Evolutionary conservation across 2,329 filamentous ascomycete genomes (phyloP), one percentile per base, ranked within the genome.

Genomic region (Penicillium sp.): DNA sequence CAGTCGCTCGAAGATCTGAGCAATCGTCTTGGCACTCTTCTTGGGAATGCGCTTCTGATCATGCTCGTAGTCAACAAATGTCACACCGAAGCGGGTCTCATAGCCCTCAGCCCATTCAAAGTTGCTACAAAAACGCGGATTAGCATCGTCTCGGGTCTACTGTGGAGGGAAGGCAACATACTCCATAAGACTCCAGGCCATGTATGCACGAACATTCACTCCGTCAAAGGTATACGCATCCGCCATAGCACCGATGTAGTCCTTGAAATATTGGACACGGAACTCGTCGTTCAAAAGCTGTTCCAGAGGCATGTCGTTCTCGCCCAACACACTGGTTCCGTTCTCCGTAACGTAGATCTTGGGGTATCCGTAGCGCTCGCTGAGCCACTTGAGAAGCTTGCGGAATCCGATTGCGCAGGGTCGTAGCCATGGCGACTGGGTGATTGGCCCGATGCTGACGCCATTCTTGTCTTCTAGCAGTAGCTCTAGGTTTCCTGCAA

Each of bases 71-170:
- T 96, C 91, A 54, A 96, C 91, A 73, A 84, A 95, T 6, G 88
- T 91, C 58, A 92, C 90, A 28, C 91, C 91, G 69, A 96, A 96
- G 42, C 91, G 84, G 45, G 91, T 95, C 79, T 91, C 88, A 72
- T 94, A 96, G 11, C 91, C 91, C 74, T 96, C 91, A n/a, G 91
- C 90, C 90, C 90, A 94, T 77, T 94, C 91, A 70, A 94, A 94
- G 80, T 94, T 94, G 77, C 83, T 86, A 69, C 17, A 58, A 38
- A 35, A 42, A 58, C 35, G n/a, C 57, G 14, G 11, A 55, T 61
- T 35, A 65, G 42, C 28, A n/a, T 11, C 15, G 42, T 4, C 25
- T 37, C 25, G 0, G 35, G 47, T 45, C 49, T 28, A 41, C 1
- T 34, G 20, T 4, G 35, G 31, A 15, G 15, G 25, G 10, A 8